Evolutionary conservation across 2,329 filamentous ascomycete species (phyloP).

Genomic region (Ceratocystis variospora): DNA sequence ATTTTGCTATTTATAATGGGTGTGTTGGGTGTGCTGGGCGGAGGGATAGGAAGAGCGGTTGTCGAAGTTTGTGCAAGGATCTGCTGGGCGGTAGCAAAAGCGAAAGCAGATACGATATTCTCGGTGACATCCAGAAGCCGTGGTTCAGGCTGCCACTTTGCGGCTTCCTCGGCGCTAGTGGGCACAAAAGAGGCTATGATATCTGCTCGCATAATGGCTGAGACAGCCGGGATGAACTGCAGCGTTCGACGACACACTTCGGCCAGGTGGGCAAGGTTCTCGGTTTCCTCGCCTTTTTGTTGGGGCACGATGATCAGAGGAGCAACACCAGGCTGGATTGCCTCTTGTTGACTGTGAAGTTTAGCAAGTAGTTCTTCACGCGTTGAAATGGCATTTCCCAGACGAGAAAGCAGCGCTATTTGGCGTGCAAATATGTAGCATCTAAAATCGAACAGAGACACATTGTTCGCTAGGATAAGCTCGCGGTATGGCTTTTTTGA

Average conservation of each 20-base stretch:
- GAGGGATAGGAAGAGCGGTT: slow-evolving; percentile 51
- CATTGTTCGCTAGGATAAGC: slow-evolving; percentile 83
- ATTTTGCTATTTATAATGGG: slow-evolving; percentile 12
- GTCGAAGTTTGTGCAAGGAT: slow-evolving; percentile 63
- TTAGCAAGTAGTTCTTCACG: slow-evolving; percentile 48
- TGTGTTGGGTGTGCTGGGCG: slow-evolving; percentile 22
- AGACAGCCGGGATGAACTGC: slow-evolving; percentile 69
- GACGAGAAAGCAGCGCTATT: slow-evolving; percentile 62
- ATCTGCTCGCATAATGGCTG: slow-evolving; percentile 67
- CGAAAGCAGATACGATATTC: slow-evolving; percentile 64
- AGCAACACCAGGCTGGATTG: slow-evolving; percentile 41
- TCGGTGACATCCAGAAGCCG: slow-evolving; percentile 45
- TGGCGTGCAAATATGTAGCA: slow-evolving; percentile 90
- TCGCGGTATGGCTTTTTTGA: slow-evolving; percentile 74
- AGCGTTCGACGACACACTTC: slow-evolving; percentile 74
- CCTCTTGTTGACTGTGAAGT: slow-evolving; percentile 48
- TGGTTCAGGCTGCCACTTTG: slow-evolving; percentile 20
- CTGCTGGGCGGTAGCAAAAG: slow-evolving; percentile 62
- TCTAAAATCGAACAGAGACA: slow-evolving; percentile 89
- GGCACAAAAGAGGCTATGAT: slow-evolving; percentile 48
- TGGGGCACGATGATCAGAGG: slow-evolving; percentile 25
- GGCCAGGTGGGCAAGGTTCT: slow-evolving; percentile 67
- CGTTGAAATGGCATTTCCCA: slow-evolving; percentile 60
- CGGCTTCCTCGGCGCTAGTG: slow-evolving; percentile 27
- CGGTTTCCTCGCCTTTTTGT: slow-evolving; percentile 39